These are phyloP conservation scores for Diaporthe citriasiana DNA, from an alignment of 2,329 filamentous ascomycete genomes.

Conservation along the genomic window DNA sequence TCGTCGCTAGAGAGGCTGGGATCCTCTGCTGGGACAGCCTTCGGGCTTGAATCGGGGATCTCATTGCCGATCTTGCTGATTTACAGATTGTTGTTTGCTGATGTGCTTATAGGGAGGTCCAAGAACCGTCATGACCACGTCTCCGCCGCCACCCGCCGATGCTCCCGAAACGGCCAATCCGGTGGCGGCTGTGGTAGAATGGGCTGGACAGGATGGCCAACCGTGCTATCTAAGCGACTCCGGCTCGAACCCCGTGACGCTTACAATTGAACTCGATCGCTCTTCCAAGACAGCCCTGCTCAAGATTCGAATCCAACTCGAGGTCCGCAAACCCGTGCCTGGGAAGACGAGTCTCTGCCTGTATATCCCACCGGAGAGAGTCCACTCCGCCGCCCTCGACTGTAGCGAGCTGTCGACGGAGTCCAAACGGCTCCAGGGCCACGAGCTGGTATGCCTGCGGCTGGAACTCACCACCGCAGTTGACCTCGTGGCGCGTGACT, in stretches of 20 bases:
- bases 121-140: neutral
- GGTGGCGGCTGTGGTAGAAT: slow-evolving; percentile 19
- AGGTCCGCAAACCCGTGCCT: slow-evolving; percentile 7
- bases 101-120: slow-evolving; percentile 20
- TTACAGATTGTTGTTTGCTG: neutral
- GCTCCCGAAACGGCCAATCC: neutral
- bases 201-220: slow-evolving; percentile 16
- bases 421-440: neutral
- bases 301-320: slow-evolving; percentile 19
- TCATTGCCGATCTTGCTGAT: neutral
- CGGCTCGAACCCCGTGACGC: neutral
- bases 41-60: slow-evolving; percentile 12
- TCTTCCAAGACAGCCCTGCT: slow-evolving; percentile 19
- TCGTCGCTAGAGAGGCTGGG: slow-evolving; percentile 1
- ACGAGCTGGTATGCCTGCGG: slow-evolving; percentile 3
- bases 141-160: neutral
- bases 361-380: slow-evolving; percentile 19
- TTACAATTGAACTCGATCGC: slow-evolving; percentile 2
- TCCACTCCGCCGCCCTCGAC: slow-evolving; percentile 14
- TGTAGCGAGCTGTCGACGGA: neutral
- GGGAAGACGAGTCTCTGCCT: slow-evolving; percentile 25
- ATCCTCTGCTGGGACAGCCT: slow-evolving; percentile 1
- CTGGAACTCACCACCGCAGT: neutral
- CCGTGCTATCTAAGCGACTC: slow-evolving; percentile 19
- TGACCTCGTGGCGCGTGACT: slow-evolving; percentile 12